Evolutionary conservation across 1,284 basidiomycete species (phyloP), one percentile per base, ranked within the genome.

Genomic region (Malassezia psittaci): DNA sequence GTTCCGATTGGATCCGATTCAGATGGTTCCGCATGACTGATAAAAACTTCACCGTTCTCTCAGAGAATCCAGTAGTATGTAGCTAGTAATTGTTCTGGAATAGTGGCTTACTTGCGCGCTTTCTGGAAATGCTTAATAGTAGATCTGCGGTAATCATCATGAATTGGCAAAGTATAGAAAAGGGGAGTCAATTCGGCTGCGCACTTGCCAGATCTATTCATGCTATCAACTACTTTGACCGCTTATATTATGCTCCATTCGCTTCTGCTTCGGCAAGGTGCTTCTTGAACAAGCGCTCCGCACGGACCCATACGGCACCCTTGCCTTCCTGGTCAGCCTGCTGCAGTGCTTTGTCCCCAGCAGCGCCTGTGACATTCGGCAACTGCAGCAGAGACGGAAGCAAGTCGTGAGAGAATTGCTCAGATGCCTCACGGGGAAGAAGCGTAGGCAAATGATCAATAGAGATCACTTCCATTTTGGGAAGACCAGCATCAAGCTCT

Each of bases 371-470:
- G 33, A 71, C 66, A 29, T 61, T 36, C 5, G 60, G 62, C 43
- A 74, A 57, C 64, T 74, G 70, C 35, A 70, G 53, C 34, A 74
- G 56, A 21, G 89, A 88, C 8, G 91, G 90, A 36, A 98, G 78
- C 34, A 98, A 80, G 77, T 96, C 90, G 16, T 78, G 74, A 69
- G 88, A 90, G 79, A 98, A 99, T 70, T 93, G 90, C 77, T 99
- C 93, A 1, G 89, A 93, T 5, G 91, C 86, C 77, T 99, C 94
- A 49, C 94, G 82, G 29, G 94, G 94, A 37, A 96, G 81, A 64
- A 99, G 78, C 37, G 94, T 96, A 18, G 94, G 94, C 59, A 98
- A 80, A 76, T 98, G 94, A 78, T 98, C 94, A 64, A 99, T 99
- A 32, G 93, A 94, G 66, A 96, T 85, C 62, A 96, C 88, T 15